These are phyloP conservation scores for Backusella sp. DNA, from an alignment of 192 early-diverging fungal species.

Conservation along the genomic window DNA sequence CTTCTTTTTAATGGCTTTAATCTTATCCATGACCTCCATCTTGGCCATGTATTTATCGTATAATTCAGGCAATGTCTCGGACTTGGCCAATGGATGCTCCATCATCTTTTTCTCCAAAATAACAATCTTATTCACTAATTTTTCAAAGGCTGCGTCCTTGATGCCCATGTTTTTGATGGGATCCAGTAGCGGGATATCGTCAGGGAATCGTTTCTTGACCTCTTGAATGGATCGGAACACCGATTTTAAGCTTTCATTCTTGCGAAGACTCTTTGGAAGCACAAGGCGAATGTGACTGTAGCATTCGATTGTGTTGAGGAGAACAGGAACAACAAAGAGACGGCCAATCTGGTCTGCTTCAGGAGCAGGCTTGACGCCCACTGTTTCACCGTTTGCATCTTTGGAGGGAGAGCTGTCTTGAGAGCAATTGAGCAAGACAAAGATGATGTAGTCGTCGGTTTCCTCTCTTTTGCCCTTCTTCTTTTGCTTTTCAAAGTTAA, in stretches of 20 bases:
- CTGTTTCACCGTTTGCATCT: constrained; percentile 44
- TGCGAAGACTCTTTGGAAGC: constrained; percentile 70
- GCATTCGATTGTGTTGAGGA: constrained; percentile 69
- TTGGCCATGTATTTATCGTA: constrained; percentile 69
- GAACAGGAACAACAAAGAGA: constrained; percentile 67
- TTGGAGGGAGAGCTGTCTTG: constrained; percentile 52
- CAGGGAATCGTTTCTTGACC: constrained; percentile 68
- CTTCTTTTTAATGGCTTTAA: constrained; percentile 69
- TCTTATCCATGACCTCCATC: constrained; percentile 51
- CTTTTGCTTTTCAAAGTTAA: constrained; percentile 65
- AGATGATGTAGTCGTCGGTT: constrained; percentile 68
- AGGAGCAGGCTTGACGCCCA: constrained; percentile 53
- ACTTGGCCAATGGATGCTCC: constrained; percentile 57
- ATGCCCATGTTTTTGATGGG: constrained; percentile 90
- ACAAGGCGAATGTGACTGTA: constrained; percentile 74
- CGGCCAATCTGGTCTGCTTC: constrained; percentile 37
- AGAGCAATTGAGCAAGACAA: constrained; percentile 83
- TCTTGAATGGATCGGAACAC: constrained; percentile 66
- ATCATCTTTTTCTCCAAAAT: constrained; percentile 69
- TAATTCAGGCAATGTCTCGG: constrained; percentile 51
- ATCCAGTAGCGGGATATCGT: constrained; percentile 83
- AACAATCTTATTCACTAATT: constrained; percentile 70
- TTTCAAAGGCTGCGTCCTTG: constrained; percentile 72
- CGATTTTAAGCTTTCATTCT: constrained; percentile 55
- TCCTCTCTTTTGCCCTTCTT: constrained; percentile 32